These are phyloP conservation scores for Cutaneotrichosporon sp. DNA, from an alignment of 1,284 basidiomycete genomes.

Conservation along the genomic window DNA sequence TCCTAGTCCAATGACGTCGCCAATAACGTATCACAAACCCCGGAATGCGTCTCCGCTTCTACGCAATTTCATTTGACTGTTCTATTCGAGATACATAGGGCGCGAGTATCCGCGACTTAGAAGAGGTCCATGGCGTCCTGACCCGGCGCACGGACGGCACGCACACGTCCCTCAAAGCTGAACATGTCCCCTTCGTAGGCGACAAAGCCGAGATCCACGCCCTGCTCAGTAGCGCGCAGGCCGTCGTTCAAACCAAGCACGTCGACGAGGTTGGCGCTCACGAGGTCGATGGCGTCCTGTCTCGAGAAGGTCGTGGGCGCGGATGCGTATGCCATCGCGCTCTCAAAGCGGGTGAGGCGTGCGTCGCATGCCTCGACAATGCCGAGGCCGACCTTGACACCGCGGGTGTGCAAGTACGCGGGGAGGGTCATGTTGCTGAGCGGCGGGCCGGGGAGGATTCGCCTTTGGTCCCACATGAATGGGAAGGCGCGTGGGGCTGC, in stretches of 20 bases:
- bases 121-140: slow-evolving; percentile 34
- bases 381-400: slow-evolving; percentile 73
- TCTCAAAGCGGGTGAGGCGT: slow-evolving; percentile 68
- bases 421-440: slow-evolving; percentile 66
- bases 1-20: not conserved
- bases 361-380: slow-evolving; percentile 63
- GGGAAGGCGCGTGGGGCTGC: slow-evolving; percentile 64
- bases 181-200: slow-evolving; percentile 58
- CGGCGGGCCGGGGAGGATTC: slow-evolving; percentile 73
- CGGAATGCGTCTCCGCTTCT: not conserved
- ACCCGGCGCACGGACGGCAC: slow-evolving; percentile 35
- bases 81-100: not conserved
- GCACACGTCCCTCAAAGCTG: slow-evolving; percentile 37
- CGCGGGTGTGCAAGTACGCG: slow-evolving; percentile 62
- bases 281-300: slow-evolving; percentile 61
- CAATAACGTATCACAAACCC: not conserved
- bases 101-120: slow-evolving; percentile 2
- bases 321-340: slow-evolving; percentile 61
- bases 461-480: slow-evolving; percentile 64
- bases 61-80: not conserved
- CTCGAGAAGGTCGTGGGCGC: slow-evolving; percentile 58
- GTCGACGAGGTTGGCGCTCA: slow-evolving; percentile 64
- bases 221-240: slow-evolving; percentile 18
- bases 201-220: slow-evolving; percentile 60
- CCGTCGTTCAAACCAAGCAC: slow-evolving; percentile 60